These are phyloP conservation scores for Neurospora sp. DNA, from an alignment of 2,329 filamentous ascomycete genomes.

Conservation along the genomic window DNA sequence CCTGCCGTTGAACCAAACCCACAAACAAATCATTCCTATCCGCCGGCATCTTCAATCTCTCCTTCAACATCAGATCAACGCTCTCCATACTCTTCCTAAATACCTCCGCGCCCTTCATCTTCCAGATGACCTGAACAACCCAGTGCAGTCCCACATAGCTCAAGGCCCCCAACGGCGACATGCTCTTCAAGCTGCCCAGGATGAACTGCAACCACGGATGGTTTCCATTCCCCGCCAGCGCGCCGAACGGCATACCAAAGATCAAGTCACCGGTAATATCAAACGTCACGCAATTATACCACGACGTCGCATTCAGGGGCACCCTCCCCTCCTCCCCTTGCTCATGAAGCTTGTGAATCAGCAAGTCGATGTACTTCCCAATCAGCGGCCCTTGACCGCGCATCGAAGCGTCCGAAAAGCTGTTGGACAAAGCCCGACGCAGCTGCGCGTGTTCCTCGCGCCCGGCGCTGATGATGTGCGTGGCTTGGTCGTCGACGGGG, in stretches of 20 bases:
- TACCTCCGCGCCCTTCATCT: background rate
- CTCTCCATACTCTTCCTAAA: background rate
- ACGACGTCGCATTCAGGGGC: slow-evolving; percentile 15
- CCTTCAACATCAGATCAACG: slow-evolving; percentile 2
- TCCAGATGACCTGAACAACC: background rate
- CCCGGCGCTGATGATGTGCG: background rate
- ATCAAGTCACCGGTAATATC: slow-evolving; percentile 19
- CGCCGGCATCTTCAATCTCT: slow-evolving; percentile 5
- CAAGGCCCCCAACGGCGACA: background rate
- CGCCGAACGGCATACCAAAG: slow-evolving; percentile 19
- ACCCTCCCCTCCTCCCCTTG: slow-evolving; percentile 6
- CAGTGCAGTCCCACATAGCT: slow-evolving; percentile 2
- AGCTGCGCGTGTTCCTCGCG: slow-evolving; percentile 6
- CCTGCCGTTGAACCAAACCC: slow-evolving; percentile 6
- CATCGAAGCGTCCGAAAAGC: slow-evolving; percentile 21
- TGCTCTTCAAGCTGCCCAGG: slow-evolving; percentile 13
- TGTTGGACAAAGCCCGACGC: slow-evolving; percentile 16
- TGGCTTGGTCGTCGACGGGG: slow-evolving; percentile 3
- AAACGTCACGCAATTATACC: slow-evolving; percentile 20
- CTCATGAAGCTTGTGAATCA: slow-evolving; percentile 14
- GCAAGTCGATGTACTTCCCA: slow-evolving; percentile 8
- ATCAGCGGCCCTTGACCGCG: slow-evolving; percentile 19
- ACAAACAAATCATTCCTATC: slow-evolving; percentile 8
- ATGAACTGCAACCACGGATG: slow-evolving; percentile 19
- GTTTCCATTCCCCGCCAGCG: slow-evolving; percentile 13